Conservation (phyloP, 768 basidiomycete species). For the Phaeotremella fagi region DNA sequence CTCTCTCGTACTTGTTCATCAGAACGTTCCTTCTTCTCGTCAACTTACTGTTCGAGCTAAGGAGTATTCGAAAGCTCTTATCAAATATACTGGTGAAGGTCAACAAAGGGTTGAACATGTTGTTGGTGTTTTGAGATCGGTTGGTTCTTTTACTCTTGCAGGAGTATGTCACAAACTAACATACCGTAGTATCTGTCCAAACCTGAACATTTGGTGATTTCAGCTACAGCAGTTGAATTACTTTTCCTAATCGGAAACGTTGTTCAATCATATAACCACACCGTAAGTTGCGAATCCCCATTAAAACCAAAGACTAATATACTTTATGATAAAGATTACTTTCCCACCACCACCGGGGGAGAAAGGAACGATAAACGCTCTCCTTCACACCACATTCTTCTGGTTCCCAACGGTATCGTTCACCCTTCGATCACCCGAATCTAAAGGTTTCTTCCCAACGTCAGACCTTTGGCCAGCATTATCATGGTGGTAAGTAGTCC, state of each 20-base stretch:
- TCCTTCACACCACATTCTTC: slow-evolving; percentile 33
- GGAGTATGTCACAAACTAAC: not conserved
- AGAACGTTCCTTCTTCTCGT: not conserved
- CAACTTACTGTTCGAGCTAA: slow-evolving; percentile 2
- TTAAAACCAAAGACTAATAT: too few relatives aligned
- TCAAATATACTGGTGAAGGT: slow-evolving; percentile 18
- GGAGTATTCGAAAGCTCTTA: slow-evolving; percentile 6
- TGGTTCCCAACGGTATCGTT: slow-evolving; percentile 33
- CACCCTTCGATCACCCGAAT: slow-evolving; percentile 31
- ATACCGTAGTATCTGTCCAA: slow-evolving; percentile 30
- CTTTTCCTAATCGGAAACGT: slow-evolving; percentile 33
- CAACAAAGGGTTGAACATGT: slow-evolving; percentile 24
- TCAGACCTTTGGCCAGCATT: slow-evolving; percentile 27
- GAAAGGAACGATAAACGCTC: slow-evolving; percentile 19
- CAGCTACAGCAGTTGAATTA: slow-evolving; percentile 32
- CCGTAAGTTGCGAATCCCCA: slow-evolving; percentile 6
- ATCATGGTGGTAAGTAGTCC: slow-evolving; percentile 33
- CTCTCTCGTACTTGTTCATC: slow-evolving; percentile 6
- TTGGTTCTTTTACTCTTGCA: slow-evolving; percentile 4
- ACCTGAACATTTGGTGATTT: slow-evolving; percentile 26
- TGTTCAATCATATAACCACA: slow-evolving; percentile 39
- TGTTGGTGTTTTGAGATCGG: slow-evolving; percentile 26
- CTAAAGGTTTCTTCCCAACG: slow-evolving; percentile 6
- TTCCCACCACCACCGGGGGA: slow-evolving; percentile 29
- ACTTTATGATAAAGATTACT: slow-evolving; percentile 9